A percentile compares a stretch with the other conserved stretches of the same genome.
These are phyloP conservation scores for Chenopodium berlandieri DNA, from an alignment of 148 eudicot genomes.

Conservation along the genomic window DNA sequence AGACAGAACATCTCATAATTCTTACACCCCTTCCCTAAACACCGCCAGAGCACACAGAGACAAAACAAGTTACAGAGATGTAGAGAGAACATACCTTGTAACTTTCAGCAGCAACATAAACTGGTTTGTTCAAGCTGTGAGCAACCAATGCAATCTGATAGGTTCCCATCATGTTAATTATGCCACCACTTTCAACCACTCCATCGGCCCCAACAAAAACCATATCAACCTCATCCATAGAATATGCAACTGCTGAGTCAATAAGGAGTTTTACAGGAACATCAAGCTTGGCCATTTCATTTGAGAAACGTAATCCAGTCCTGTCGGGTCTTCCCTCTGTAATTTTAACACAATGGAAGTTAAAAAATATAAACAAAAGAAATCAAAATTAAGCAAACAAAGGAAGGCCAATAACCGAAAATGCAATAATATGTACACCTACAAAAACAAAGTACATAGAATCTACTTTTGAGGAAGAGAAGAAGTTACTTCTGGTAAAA, in stretches of 20 bases:
- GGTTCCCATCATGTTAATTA: constrained; percentile 98
- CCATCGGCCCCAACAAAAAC: constrained; percentile 97
- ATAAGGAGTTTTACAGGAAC: constrained; percentile 90
- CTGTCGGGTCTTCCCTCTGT: constrained; percentile 98
- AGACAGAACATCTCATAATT: background rate
- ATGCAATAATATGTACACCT: background rate
- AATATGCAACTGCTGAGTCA: constrained; percentile 97
- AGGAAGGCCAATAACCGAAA: background rate
- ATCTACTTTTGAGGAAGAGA: background rate
- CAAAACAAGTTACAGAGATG: background rate
- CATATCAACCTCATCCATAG: constrained; percentile 96
- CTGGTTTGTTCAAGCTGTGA: constrained; percentile 87
- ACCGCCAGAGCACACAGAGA: background rate
- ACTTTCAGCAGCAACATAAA: constrained; percentile 97
- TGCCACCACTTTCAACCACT: constrained; percentile 95
- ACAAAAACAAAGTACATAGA: background rate
- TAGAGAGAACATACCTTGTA: constrained; percentile 62
- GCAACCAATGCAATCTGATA: constrained; percentile 94
- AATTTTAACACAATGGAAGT: constrained; percentile 7
- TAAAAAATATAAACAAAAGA: background rate
- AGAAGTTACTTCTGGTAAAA: background rate
- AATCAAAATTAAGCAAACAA: background rate
- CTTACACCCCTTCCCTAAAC: background rate
- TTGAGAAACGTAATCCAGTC: constrained; percentile 78
- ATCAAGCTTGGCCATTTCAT: constrained; percentile 90